Evolutionary conservation across 1,284 basidiomycete species (phyloP).

Genomic region (Leccinum angustisporum): DNA sequence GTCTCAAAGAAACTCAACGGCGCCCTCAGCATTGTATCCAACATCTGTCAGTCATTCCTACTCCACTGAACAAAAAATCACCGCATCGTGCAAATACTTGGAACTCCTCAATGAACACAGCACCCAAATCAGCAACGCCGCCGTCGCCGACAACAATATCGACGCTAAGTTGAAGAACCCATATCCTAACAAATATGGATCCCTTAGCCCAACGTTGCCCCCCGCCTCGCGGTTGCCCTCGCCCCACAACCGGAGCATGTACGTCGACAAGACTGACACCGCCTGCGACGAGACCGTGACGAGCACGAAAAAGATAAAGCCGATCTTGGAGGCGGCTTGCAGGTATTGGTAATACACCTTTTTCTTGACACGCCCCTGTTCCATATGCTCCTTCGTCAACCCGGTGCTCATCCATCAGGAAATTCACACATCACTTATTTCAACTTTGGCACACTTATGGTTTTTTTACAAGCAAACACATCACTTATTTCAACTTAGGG

Average conservation of each 20-base stretch:
- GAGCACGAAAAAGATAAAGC: slow-evolving; percentile 69
- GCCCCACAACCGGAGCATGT: slow-evolving; percentile 79
- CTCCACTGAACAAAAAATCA: slow-evolving; percentile 34
- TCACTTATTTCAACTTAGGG: no score
- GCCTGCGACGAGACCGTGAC: slow-evolving; percentile 56
- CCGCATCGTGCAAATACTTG: slow-evolving; percentile 73
- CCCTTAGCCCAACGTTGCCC: slow-evolving; percentile 53
- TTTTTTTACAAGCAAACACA: no score
- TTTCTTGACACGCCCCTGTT: slow-evolving; percentile 81
- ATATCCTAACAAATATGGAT: slow-evolving; percentile 60
- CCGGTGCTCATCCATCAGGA: slow-evolving; percentile 33
- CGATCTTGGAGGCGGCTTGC: slow-evolving; percentile 72
- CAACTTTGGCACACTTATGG: no score
- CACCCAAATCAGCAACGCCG: slow-evolving; percentile 73
- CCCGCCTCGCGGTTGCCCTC: slow-evolving; percentile 69
- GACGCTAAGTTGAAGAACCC: slow-evolving; percentile 58
- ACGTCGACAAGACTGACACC: slow-evolving; percentile 59
- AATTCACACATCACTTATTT: no score
- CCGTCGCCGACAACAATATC: slow-evolving; percentile 51
- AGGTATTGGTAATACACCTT: slow-evolving; percentile 81
- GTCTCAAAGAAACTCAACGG: slow-evolving; percentile 88
- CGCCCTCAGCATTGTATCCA: slow-evolving; percentile 75
- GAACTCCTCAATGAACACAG: slow-evolving; percentile 78
- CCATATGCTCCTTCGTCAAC: slow-evolving; percentile 73
- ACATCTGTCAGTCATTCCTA: slow-evolving; percentile 50